Base-by-base conservation (phyloP, 73 alveolate genomes). In the Paramecium primaurelia region DNA sequence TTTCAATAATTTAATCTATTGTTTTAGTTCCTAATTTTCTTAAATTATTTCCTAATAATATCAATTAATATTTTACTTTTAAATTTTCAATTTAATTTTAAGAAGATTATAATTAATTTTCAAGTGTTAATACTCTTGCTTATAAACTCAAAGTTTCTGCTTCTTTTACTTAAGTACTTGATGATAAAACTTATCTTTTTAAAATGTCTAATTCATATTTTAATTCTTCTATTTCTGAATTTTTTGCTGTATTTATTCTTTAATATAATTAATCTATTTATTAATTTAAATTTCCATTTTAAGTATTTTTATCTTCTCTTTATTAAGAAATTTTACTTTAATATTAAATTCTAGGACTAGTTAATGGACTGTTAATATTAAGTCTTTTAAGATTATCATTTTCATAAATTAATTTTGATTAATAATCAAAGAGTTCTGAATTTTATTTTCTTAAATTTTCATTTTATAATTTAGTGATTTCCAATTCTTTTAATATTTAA, bases 381-480 rank as follows among this genome's bases (percentile, higher is more conserved):
- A 54, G 9, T 54, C 69, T 54, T 54, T 54, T 54, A 11, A 54
- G 69, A 18, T 54, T 54, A 4, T 54, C 69, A 18, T 54, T 54
- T 54, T 54, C 69, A 54, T 18, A 16, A 0, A 54, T 18, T 54
- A 54, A 54, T 54, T 54, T 54, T 18, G 69, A 54, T 54, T 54
- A 25, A 54, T 18, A 54, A 16, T 54, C 69, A 54, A 54, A 54
- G 32, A 54, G 69, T 64, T 64, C 84, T 64, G 84, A 3, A 8
- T 64, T 64, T 64, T 32, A 64, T 28, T 64, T 64, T 64, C 84
- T 64, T 64, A 64, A 64, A 28, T 64, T 64, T 64, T 64, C 84
- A 64, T 64, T 64, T 28, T 64, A 28, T 6, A 34, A 28, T 64
- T 64, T 64, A 2, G 84, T 64, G n/a, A 64, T 34, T 34, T 64